These are phyloP conservation scores for Candida multigemmis DNA, from an alignment of 805 yeast genomes.

Conservation along the genomic window DNA sequence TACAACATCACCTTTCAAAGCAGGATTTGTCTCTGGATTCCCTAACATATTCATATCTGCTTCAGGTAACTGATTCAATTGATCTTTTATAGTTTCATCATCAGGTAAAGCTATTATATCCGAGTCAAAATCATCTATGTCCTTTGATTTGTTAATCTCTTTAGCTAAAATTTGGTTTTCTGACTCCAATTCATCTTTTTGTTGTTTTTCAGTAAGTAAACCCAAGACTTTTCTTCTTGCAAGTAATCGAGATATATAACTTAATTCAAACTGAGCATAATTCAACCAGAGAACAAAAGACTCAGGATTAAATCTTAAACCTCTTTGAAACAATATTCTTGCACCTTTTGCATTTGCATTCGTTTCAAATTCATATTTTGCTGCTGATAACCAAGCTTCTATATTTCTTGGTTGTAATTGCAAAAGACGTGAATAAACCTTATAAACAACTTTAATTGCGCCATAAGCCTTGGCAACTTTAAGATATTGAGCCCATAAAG, in stretches of 20 bases:
- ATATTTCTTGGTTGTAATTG: constrained; percentile 87
- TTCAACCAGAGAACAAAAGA: constrained; percentile 69
- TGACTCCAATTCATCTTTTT: constrained; percentile 34
- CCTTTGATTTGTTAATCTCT: constrained; percentile 23
- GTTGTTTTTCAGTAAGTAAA: constrained; percentile 65
- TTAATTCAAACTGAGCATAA: constrained; percentile 81
- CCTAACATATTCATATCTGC: constrained; percentile 82
- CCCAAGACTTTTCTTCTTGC: constrained; percentile 80
- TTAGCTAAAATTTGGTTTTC: constrained; percentile 23
- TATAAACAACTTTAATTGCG: constrained; percentile 63
- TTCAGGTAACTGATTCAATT: constrained; percentile 72
- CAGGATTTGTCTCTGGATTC: constrained; percentile 72
- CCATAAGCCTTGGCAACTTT: constrained; percentile 58
- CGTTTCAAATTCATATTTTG: constrained; percentile 84
- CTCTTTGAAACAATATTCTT: constrained; percentile 76
- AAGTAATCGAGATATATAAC: constrained; percentile 74
- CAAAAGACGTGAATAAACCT: constrained; percentile 67
- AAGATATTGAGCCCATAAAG: constrained; percentile 72
- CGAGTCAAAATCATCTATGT: constrained; percentile 18
- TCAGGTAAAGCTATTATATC: constrained; percentile 37
- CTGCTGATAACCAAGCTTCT: constrained; percentile 90
- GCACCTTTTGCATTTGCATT: constrained; percentile 88
- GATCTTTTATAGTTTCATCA: constrained; percentile 49
- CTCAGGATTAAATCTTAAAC: constrained; percentile 74
- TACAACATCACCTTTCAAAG: constrained; percentile 46